Evolutionary conservation across 2,329 filamentous ascomycete genomes (phyloP).

Genomic region (Fusarium euwallaceae): DNA sequence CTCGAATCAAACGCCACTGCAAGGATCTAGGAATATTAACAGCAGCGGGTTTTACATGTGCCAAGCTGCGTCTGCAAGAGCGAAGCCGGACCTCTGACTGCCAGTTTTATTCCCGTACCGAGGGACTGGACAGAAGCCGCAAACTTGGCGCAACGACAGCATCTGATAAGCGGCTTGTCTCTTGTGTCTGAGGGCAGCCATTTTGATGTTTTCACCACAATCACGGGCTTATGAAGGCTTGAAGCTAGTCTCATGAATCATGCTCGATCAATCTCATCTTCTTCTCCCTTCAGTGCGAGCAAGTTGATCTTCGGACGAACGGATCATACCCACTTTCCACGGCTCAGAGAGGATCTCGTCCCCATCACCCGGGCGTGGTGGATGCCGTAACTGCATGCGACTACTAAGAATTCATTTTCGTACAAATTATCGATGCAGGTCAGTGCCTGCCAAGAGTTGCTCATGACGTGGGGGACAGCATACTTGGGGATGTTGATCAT

Average conservation of each 20-base stretch:
- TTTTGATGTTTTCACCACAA: not conserved
- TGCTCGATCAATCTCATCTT: not conserved
- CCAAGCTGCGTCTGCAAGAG: constrained; percentile 13
- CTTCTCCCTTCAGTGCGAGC: not conserved
- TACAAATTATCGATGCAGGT: not conserved
- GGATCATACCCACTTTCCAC: constrained; percentile 37
- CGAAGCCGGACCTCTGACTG: constrained; percentile 8
- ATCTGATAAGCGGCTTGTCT: constrained; percentile 24
- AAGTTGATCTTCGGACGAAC: constrained; percentile 28
- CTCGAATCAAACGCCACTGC: not conserved
- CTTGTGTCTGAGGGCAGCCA: not conserved
- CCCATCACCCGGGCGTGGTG: constrained; percentile 25
- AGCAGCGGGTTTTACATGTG: not conserved
- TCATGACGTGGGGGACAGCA: not conserved
- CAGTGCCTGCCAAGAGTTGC: not conserved
- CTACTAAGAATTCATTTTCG: not conserved
- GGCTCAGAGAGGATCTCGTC: constrained; percentile 14
- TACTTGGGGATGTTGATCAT: not conserved
- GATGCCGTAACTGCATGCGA: constrained; percentile 14
- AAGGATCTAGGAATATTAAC: not conserved
- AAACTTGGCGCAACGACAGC: constrained; percentile 4
- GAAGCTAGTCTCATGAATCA: not conserved
- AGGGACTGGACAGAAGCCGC: constrained; percentile 17
- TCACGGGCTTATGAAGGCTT: not conserved
- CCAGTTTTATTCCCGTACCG: constrained; percentile 28